phyloP scores from a whole-genome alignment of 306 rosid species.

The Cucurbita maxima region DNA sequence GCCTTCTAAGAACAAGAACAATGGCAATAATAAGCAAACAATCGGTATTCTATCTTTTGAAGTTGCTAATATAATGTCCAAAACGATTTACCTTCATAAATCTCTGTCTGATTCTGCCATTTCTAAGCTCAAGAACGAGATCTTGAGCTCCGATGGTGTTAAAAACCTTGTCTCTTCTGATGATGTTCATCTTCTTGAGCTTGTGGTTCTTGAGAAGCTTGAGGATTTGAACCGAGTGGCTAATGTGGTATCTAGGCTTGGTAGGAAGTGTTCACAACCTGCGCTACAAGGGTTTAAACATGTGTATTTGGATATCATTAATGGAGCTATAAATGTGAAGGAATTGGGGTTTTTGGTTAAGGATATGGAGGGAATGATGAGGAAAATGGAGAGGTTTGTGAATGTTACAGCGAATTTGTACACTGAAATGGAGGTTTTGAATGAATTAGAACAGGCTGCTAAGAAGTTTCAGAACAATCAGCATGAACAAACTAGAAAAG shows the following conservation, averaged over 20 bases:
- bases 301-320: conserved; percentile 62
- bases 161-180: conserved; percentile 60
- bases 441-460: conserved; percentile 65
- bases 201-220: conserved; percentile 71
- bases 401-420: conserved; percentile 67
- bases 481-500: conserved; percentile 65
- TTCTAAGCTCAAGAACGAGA: conserved; percentile 58
- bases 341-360: conserved; percentile 84
- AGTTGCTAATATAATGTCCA: conserved; percentile 83
- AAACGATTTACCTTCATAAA: conserved; percentile 62
- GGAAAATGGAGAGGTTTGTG: conserved; percentile 86
- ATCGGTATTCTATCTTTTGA: conserved; percentile 90
- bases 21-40: conserved; percentile 15
- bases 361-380: conserved; percentile 94
- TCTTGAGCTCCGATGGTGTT: conserved; percentile 64
- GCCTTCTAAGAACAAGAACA: conserved; percentile 32
- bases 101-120: conserved; percentile 65
- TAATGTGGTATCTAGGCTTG: conserved; percentile 66
- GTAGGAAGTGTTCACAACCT: conserved; percentile 71
- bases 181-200: conserved; percentile 56
- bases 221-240: conserved; percentile 80
- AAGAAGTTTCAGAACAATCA: conserved; percentile 75
- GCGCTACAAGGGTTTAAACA: conserved; percentile 94
- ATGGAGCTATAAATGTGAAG: conserved; percentile 62
- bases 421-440: conserved; percentile 72